Conservation (phyloP, 306 rosid genomes). For the Dryas alaskensis region DNA sequence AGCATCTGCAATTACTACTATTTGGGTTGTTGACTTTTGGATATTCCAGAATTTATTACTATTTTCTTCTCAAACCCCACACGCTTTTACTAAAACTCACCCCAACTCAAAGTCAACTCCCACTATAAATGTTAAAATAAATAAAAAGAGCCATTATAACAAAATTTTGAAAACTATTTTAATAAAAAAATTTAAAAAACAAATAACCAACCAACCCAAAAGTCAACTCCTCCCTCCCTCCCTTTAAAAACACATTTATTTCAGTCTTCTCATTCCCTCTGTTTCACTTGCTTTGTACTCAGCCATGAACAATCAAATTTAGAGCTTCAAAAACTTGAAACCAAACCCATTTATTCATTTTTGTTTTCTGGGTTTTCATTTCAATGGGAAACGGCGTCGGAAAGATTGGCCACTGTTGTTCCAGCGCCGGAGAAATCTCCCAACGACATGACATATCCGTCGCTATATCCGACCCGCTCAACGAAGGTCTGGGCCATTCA, state of each 20-base stretch:
- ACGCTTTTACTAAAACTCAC: not conserved
- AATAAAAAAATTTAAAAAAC: not conserved
- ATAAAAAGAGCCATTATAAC: not conserved
- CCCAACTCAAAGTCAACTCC: conserved; percentile 24
- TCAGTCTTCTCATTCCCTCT: conserved; percentile 15
- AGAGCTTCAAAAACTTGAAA: not conserved
- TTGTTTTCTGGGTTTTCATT: not conserved
- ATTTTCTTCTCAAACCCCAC: conserved; percentile 1
- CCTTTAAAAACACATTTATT: not conserved
- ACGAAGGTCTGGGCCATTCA: conserved; percentile 55
- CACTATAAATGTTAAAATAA: not conserved
- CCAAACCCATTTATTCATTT: not conserved
- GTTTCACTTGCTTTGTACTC: not conserved
- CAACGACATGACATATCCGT: conserved; percentile 31
- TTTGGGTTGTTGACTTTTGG: conserved; percentile 10
- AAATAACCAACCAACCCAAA: not conserved
- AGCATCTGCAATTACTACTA: not conserved
- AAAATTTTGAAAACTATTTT: not conserved
- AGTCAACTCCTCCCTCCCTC: conserved; percentile 49
- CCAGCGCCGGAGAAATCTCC: conserved; percentile 55
- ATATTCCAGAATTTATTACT: not conserved
- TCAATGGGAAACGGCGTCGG: conserved; percentile 69
- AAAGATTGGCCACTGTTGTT: conserved; percentile 40
- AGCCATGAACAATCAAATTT: conserved; percentile 23
- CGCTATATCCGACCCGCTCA: conserved; percentile 15